phyloP scores from a whole-genome alignment of 228 moss, liverwort and hornwort species.

The Sphagnum fallax region DNA sequence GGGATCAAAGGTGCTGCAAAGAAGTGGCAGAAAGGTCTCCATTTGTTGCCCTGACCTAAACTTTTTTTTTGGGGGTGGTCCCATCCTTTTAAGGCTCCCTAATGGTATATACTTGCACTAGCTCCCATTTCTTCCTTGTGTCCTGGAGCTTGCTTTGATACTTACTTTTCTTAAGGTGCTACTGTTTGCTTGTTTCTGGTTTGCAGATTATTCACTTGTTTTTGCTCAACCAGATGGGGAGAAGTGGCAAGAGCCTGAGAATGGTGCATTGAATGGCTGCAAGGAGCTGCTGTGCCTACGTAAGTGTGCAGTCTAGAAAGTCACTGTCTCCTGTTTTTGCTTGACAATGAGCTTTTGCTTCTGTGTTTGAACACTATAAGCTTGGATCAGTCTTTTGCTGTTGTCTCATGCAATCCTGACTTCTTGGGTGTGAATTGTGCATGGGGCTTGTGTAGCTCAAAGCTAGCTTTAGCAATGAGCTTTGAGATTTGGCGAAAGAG shows the following conservation, averaged over 20 bases:
- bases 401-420: background rate
- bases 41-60: background rate
- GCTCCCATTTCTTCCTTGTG: no score
- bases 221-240: conserved; percentile 54
- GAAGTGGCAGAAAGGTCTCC: conserved; percentile 59
- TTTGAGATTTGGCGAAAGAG: conserved; percentile 19
- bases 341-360: background rate
- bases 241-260: conserved; percentile 62
- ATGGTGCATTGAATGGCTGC: conserved; percentile 40
- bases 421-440: conserved; percentile 11
- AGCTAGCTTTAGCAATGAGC: conserved; percentile 28
- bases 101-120: no score
- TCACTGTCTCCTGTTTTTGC: background rate
- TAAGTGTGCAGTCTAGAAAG: conserved; percentile 23
- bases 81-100: no score
- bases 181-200: conserved; percentile 3
- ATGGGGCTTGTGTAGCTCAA: conserved; percentile 30
- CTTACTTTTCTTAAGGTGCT: no score
- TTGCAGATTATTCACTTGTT: conserved; percentile 43
- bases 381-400: conserved; percentile 18
- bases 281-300: conserved; percentile 19
- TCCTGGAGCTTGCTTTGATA: no score
- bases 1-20: conserved; percentile 61
- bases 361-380: background rate
- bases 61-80: no score